Percentiles rank a stretch among this genome's conserved stretches.
Evolutionary conservation across 1,284 basidiomycete genomes (phyloP).

Genomic region (Cutaneotrichosporon mucoides): DNA sequence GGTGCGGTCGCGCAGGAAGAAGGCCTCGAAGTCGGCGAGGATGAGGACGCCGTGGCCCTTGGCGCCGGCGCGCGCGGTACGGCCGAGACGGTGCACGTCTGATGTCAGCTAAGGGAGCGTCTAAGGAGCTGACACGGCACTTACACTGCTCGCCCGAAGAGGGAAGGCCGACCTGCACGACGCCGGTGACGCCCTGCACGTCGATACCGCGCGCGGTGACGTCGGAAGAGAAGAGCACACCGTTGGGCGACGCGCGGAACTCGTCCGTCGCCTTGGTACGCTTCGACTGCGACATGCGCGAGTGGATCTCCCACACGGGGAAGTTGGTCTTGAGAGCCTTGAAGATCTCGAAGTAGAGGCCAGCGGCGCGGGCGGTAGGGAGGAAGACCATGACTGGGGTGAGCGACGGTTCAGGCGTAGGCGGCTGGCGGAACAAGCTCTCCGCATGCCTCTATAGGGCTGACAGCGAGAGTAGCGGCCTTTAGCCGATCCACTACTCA

Average conservation of each 20-base stretch:
- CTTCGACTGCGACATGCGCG: conserved; percentile 40
- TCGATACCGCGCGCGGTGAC: conserved; percentile 56
- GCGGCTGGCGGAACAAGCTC: too few relatives aligned
- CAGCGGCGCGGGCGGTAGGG: conserved; percentile 63
- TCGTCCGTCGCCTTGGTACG: conserved; percentile 55
- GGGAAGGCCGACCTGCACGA: conserved; percentile 58
- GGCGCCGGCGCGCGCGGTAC: conserved; percentile 55
- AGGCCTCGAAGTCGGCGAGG: conserved; percentile 56
- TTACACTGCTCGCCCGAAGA: conserved; percentile 49
- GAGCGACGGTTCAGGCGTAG: too few relatives aligned
- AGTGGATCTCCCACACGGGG: conserved; percentile 45
- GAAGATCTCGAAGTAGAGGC: conserved; percentile 57
- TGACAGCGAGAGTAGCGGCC: too few relatives aligned
- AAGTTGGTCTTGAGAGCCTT: conserved; percentile 23
- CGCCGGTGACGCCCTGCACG: conserved; percentile 49
- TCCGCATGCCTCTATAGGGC: too few relatives aligned
- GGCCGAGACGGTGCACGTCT: conserved; percentile 53
- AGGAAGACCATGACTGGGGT: conserved; percentile 58
- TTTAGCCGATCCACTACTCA: too few relatives aligned
- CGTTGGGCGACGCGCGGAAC: conserved; percentile 55
- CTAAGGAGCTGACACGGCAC: conserved; percentile 4
- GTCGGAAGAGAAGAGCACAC: conserved; percentile 52
- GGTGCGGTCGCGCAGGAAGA: conserved; percentile 54
- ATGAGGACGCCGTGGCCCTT: conserved; percentile 58
- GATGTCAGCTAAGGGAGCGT: background rate